Percentiles rank a stretch among this genome's conserved stretches.
Conservation (phyloP, 2,329 filamentous ascomycete species). For the Aciculosporium take region DNA sequence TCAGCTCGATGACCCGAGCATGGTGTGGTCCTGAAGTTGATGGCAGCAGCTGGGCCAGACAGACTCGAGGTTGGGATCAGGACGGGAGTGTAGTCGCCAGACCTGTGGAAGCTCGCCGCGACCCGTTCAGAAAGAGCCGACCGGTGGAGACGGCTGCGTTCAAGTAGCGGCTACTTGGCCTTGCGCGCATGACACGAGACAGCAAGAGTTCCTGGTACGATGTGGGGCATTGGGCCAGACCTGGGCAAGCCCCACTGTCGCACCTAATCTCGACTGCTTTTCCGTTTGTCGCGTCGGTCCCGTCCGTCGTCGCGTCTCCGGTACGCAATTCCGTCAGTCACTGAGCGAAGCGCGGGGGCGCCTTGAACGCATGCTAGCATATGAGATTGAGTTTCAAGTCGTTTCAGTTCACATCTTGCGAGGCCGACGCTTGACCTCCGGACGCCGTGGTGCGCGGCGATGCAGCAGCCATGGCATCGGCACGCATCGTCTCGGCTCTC, state of each 20-base stretch:
- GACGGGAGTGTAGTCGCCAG: slow-evolving; percentile 17
- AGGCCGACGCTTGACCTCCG: neutral
- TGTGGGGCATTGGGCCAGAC: too few relatives aligned
- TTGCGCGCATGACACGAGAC: too few relatives aligned
- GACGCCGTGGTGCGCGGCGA: slow-evolving; percentile 20
- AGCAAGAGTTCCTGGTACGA: too few relatives aligned
- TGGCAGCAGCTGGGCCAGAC: slow-evolving; percentile 18
- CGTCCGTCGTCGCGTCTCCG: too few relatives aligned
- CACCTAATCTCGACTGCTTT: too few relatives aligned
- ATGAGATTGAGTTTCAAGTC: too few relatives aligned
- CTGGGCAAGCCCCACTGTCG: too few relatives aligned
- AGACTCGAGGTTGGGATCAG: slow-evolving; percentile 14
- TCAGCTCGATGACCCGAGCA: slow-evolving; percentile 31
- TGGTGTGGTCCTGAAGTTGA: slow-evolving; percentile 26
- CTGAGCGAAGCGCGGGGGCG: too few relatives aligned
- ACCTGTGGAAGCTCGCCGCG: slow-evolving; percentile 16
- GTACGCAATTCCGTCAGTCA: too few relatives aligned
- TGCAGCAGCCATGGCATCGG: slow-evolving; percentile 42
- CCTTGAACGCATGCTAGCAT: too few relatives aligned
- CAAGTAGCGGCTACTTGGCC: slow-evolving; percentile 1
- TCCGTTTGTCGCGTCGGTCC: slow-evolving; percentile 16
- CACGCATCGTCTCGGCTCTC: slow-evolving; percentile 65
- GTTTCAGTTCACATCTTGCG: neutral
- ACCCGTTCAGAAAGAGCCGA: too few relatives aligned
- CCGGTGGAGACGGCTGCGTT: neutral